phyloP scores from a whole-genome alignment of 108 stramenopile species.

The Discostella pseudostelligera region DNA sequence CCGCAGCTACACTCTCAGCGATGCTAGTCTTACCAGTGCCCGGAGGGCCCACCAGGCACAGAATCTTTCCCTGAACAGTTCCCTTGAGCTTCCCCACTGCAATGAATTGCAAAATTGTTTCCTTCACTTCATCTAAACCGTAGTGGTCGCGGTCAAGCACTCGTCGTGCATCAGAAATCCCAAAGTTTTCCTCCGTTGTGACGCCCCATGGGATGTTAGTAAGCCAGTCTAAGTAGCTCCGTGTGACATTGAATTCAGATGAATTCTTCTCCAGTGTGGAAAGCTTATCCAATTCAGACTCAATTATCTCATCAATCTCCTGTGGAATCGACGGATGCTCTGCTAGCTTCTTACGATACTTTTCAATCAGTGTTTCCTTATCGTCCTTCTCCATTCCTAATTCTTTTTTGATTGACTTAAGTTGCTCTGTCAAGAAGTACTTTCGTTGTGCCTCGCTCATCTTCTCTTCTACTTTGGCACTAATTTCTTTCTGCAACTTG shows the following conservation, averaged over 20 bases:
- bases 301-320: conserved; percentile 73
- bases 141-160: conserved; percentile 93
- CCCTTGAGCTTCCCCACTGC: conserved; percentile 96
- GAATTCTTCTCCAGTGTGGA: conserved; percentile 92
- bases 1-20: conserved; percentile 89
- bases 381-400: conserved; percentile 98
- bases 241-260: conserved; percentile 94
- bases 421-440: conserved; percentile 96
- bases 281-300: conserved; percentile 92
- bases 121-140: conserved; percentile 96
- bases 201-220: conserved; percentile 93
- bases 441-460: conserved; percentile 91
- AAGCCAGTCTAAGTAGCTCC: conserved; percentile 97
- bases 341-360: conserved; percentile 81
- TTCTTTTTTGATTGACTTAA: conserved; percentile 99
- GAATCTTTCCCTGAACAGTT: conserved; percentile 92
- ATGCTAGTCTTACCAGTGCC: conserved; percentile 83
- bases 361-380: conserved; percentile 91
- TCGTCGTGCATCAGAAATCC: conserved; percentile 68
- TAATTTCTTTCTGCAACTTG: conserved; percentile 93
- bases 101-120: conserved; percentile 96
- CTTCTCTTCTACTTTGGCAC: conserved; percentile 93
- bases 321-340: conserved; percentile 70
- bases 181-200: conserved; percentile 85
- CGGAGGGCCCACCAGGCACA: conserved; percentile 95